Evolutionary conservation across 495 filamentous ascomycete species (phyloP).

Genomic region (Hypoxylon lienhwacheense): DNA sequence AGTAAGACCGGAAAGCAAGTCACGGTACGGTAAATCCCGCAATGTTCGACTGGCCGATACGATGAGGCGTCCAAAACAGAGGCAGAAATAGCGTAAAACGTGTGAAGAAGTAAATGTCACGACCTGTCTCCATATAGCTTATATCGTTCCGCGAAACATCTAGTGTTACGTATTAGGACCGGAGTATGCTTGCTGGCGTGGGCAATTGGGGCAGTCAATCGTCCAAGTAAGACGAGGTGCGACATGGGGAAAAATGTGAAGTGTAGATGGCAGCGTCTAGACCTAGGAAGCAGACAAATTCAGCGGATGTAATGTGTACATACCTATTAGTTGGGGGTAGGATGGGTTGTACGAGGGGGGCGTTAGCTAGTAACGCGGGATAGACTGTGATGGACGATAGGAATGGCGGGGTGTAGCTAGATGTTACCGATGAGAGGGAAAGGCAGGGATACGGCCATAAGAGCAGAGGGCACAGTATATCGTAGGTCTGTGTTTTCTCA

Average conservation of each 20-base stretch:
- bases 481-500: slow-evolving; percentile 5
- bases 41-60: slow-evolving; percentile 15
- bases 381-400: slow-evolving; percentile 8
- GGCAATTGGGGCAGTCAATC: slow-evolving; percentile 24
- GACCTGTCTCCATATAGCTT: slow-evolving; percentile 29
- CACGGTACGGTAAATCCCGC: slow-evolving; percentile 13
- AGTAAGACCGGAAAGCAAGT: slow-evolving; percentile 4
- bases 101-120: slow-evolving; percentile 23
- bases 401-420: slow-evolving; percentile 29
- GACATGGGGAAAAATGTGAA: slow-evolving; percentile 24
- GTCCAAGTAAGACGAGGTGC: slow-evolving; percentile 27
- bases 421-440: slow-evolving; percentile 17
- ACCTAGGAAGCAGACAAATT: slow-evolving; percentile 11
- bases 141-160: slow-evolving; percentile 33
- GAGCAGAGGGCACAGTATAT: slow-evolving; percentile 10
- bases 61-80: slow-evolving; percentile 17
- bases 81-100: slow-evolving; percentile 9
- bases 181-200: slow-evolving; percentile 26
- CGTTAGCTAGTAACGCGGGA: slow-evolving; percentile 22
- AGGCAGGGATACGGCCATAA: slow-evolving; percentile 9
- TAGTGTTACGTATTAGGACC: slow-evolving; percentile 23
- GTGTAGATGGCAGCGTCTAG: slow-evolving; percentile 27
- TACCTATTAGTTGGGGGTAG: too few relatives aligned
- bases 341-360: slow-evolving; percentile 17
- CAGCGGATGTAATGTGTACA: slow-evolving; percentile 23